Percentiles rank a stretch among this genome's conserved stretches.
Evolutionary conservation across 2,329 filamentous ascomycete genomes (phyloP).

Genomic region (Paracoccidioides lutzii): DNA sequence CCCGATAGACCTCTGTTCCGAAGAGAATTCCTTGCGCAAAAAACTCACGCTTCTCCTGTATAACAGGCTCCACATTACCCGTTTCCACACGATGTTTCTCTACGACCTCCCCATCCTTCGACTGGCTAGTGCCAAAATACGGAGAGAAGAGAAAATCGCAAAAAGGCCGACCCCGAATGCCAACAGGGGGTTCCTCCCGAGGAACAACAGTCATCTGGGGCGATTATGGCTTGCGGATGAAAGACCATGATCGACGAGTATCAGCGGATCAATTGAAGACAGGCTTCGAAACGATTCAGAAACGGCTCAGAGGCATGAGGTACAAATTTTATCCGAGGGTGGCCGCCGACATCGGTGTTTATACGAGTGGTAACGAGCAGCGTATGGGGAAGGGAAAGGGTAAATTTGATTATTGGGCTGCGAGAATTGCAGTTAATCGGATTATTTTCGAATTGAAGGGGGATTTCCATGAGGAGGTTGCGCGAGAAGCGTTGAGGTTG

Average conservation of each 20-base stretch:
- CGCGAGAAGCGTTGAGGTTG: slow-evolving; percentile 81
- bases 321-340: slow-evolving; percentile 88
- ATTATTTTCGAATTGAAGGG: slow-evolving; percentile 89
- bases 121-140: slow-evolving; percentile 72
- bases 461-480: slow-evolving; percentile 85
- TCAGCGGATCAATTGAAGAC: slow-evolving; percentile 75
- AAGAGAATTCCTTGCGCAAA: neutral
- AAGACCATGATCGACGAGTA: slow-evolving; percentile 83
- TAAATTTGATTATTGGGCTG: slow-evolving; percentile 91
- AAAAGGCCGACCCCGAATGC: slow-evolving; percentile 76
- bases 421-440: slow-evolving; percentile 77
- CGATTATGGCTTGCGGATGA: slow-evolving; percentile 88
- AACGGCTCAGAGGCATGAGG: slow-evolving; percentile 74
- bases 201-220: slow-evolving; percentile 95
- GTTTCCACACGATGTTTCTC: slow-evolving; percentile 55
- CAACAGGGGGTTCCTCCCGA: slow-evolving; percentile 79
- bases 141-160: slow-evolving; percentile 75
- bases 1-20: neutral
- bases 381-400: slow-evolving; percentile 99
- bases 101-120: slow-evolving; percentile 47
- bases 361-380: slow-evolving; percentile 87
- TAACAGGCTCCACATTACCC: slow-evolving; percentile 15
- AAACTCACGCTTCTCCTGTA: slow-evolving; percentile 14
- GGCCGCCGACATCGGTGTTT: slow-evolving; percentile 86
- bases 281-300: slow-evolving; percentile 87